Conservation (phyloP, 306 rosid genomes). For the Phaseolus lunatus region DNA sequence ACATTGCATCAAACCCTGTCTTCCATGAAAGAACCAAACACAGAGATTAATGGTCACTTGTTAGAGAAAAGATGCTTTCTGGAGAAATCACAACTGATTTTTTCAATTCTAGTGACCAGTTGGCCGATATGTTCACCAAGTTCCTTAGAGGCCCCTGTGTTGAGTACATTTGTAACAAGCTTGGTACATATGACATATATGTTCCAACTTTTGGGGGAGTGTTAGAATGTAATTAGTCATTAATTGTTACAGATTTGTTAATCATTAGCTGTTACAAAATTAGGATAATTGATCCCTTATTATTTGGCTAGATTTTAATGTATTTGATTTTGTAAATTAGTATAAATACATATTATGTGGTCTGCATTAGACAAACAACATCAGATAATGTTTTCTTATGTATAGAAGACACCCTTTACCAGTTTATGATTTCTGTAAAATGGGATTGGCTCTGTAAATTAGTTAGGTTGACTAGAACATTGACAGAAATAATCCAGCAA, state of each 20-base stretch:
- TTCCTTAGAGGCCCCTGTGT: neutral
- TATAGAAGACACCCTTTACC: neutral
- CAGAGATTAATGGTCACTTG: neutral
- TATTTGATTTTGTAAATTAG: too few species aligned
- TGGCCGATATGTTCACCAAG: neutral
- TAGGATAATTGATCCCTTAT: too few species aligned
- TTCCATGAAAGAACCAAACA: neutral
- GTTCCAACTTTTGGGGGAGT: neutral
- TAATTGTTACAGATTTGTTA: too few species aligned
- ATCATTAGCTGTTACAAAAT: too few species aligned
- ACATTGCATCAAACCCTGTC: too few species aligned
- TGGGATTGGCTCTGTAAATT: neutral
- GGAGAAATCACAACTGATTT: too few species aligned
- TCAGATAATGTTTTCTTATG: too few species aligned
- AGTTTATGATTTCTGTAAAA: conserved; percentile 18
- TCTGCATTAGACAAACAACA: too few species aligned
- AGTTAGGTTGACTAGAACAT: conserved; percentile 17
- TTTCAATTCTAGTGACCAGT: neutral
- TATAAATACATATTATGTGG: too few species aligned
- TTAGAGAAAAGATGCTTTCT: neutral
- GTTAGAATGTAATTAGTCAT: too few species aligned
- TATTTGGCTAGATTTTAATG: too few species aligned
- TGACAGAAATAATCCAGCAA: neutral
- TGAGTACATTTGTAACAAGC: neutral
- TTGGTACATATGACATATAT: neutral